A percentile compares a stretch with the other conserved stretches of the same genome.
Evolutionary conservation across 768 basidiomycete genomes (phyloP).

Genomic region (Amanita pseudoporphyria): DNA sequence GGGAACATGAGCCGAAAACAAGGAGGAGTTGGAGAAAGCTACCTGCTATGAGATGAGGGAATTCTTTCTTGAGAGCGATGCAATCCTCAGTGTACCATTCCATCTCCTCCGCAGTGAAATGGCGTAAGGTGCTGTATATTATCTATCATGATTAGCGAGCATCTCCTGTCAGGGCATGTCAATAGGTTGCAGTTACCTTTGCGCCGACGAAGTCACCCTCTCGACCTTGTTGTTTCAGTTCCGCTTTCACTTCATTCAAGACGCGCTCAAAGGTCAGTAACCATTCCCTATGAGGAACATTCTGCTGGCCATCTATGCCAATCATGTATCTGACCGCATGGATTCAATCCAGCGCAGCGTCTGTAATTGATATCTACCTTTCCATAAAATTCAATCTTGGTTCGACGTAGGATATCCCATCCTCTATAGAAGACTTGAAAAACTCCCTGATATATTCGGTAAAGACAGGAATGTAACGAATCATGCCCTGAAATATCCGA

Average conservation of each 20-base stretch:
- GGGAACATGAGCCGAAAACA: background rate
- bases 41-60: constrained; percentile 67
- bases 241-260: constrained; percentile 41
- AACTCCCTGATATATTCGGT: constrained; percentile 53
- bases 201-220: constrained; percentile 58
- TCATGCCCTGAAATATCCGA: constrained; percentile 24
- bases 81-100: constrained; percentile 69
- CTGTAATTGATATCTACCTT: constrained; percentile 30
- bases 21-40: constrained; percentile 6
- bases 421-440: constrained; percentile 50
- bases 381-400: constrained; percentile 53
- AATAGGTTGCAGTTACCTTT: constrained; percentile 30
- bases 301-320: constrained; percentile 44
- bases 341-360: constrained; percentile 1
- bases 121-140: constrained; percentile 59
- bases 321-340: constrained; percentile 37
- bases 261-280: constrained; percentile 42
- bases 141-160: constrained; percentile 32
- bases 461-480: constrained; percentile 49
- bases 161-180: background rate
- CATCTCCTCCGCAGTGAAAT: constrained; percentile 44
- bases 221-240: constrained; percentile 41
- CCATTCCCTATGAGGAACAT: constrained; percentile 53
- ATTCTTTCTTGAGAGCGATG: constrained; percentile 60
- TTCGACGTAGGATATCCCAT: constrained; percentile 68